These are phyloP conservation scores for Boletellus dicymbophilus DNA, from an alignment of 1,284 basidiomycete species.

Conservation along the genomic window DNA sequence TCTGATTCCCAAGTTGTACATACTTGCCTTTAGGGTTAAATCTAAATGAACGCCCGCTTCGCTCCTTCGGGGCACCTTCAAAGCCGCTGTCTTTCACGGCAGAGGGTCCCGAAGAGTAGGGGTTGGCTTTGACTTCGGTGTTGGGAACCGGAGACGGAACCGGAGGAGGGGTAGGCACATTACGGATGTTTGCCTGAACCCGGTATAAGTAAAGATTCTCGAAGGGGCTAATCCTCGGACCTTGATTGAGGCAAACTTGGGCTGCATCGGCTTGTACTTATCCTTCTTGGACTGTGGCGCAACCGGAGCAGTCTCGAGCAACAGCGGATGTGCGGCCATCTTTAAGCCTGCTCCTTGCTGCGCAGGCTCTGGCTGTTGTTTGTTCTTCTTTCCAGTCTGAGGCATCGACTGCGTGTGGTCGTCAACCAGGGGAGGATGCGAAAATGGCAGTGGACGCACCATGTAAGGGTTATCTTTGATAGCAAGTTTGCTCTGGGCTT, in stretches of 20 bases:
- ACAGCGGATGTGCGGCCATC: slow-evolving; percentile 87
- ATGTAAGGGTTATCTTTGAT: slow-evolving; percentile 84
- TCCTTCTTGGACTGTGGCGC: slow-evolving; percentile 81
- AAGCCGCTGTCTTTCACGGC: slow-evolving; percentile 57
- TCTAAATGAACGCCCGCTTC: slow-evolving; percentile 70
- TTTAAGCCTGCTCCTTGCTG: slow-evolving; percentile 83
- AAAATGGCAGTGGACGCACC: slow-evolving; percentile 41
- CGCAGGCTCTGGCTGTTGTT: slow-evolving; percentile 54
- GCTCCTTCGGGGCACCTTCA: slow-evolving; percentile 71
- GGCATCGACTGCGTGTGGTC: slow-evolving; percentile 44
- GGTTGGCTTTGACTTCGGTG: slow-evolving; percentile 58
- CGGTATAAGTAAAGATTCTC: neutral
- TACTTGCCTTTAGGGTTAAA: slow-evolving; percentile 95
- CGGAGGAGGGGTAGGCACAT: slow-evolving; percentile 64
- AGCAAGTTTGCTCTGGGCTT: slow-evolving; percentile 72
- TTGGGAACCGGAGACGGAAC: slow-evolving; percentile 49
- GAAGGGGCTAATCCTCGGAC: slow-evolving; percentile 32
- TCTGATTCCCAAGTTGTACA: slow-evolving; percentile 79
- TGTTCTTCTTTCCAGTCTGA: slow-evolving; percentile 57
- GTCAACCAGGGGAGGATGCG: slow-evolving; percentile 6
- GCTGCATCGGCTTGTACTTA: slow-evolving; percentile 94
- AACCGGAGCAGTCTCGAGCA: slow-evolving; percentile 66
- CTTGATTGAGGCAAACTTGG: slow-evolving; percentile 94
- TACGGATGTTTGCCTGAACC: slow-evolving; percentile 71
- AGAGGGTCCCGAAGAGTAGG: slow-evolving; percentile 62